Evolutionary conservation across 2,329 filamentous ascomycete species (phyloP).

Genomic region (Epicoccum sorghinum): DNA sequence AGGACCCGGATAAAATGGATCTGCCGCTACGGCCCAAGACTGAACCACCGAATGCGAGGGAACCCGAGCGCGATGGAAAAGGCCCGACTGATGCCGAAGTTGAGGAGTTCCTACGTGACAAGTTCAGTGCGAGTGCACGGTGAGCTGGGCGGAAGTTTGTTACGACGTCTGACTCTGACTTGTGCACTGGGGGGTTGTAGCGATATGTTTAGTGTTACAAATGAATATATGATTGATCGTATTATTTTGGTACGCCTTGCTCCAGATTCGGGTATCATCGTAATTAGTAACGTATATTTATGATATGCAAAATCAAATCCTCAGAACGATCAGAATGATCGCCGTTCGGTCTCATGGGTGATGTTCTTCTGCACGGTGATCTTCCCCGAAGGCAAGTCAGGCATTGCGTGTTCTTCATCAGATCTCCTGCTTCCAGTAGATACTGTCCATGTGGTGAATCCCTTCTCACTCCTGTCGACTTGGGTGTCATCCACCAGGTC

Average conservation of each 20-base stretch:
- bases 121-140: slow-evolving; percentile 19
- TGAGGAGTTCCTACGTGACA: slow-evolving; percentile 29
- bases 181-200: neutral
- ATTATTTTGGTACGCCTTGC: slow-evolving; percentile 1
- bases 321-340: slow-evolving; percentile 1
- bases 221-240: slow-evolving; percentile 1
- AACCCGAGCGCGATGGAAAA: slow-evolving; percentile 1
- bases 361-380: slow-evolving; percentile 40
- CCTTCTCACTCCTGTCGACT: slow-evolving; percentile 30
- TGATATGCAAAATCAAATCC: neutral
- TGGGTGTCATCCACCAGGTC: slow-evolving; percentile 27
- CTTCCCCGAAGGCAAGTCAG: slow-evolving; percentile 15
- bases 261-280: slow-evolving; percentile 14
- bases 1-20: neutral
- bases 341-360: slow-evolving; percentile 25
- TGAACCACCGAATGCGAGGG: neutral
- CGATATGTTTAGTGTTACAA: neutral
- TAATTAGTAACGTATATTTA: neutral
- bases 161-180: neutral
- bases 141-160: slow-evolving; percentile 1
- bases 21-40: neutral
- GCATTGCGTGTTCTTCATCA: slow-evolving; percentile 27
- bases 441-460: slow-evolving; percentile 38
- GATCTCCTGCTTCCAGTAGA: slow-evolving; percentile 35
- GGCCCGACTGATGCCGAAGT: slow-evolving; percentile 26